Conservation (phyloP, 345 rosid species). For the Eucalyptus sp. region DNA sequence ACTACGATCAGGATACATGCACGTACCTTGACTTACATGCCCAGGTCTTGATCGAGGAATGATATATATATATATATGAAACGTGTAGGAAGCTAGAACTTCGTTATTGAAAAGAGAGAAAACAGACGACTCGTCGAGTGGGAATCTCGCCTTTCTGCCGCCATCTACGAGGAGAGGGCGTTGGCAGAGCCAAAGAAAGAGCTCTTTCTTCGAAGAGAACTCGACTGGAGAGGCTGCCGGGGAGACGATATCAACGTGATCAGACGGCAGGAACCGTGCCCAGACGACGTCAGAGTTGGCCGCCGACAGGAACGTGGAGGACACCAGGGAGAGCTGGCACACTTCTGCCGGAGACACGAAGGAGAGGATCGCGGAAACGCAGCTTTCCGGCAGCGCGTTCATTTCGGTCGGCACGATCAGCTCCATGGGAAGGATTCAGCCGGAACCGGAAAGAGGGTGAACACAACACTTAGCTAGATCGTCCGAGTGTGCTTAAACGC, state of each 20-base stretch:
- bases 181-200: constrained; percentile 7
- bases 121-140: background rate
- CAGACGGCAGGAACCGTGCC: constrained; percentile 43
- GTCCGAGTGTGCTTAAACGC: background rate
- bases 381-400: constrained; percentile 39
- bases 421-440: background rate
- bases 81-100: background rate
- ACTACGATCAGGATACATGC: background rate
- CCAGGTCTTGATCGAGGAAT: background rate
- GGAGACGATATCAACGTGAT: constrained; percentile 8
- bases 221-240: background rate
- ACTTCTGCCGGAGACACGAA: constrained; percentile 49
- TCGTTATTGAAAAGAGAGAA: background rate
- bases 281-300: constrained; percentile 48
- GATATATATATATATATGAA: background rate
- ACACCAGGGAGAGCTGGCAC: constrained; percentile 29
- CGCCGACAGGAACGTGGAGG: constrained; percentile 37
- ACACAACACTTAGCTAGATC: background rate
- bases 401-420: background rate
- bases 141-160: constrained; percentile 3
- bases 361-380: constrained; percentile 40
- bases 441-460: background rate
- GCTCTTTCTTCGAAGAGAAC: constrained; percentile 16
- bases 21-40: background rate
- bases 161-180: constrained; percentile 8